Base-by-base conservation (phyloP, 1,284 basidiomycete genomes). In the Inonotus hispidus region DNA sequence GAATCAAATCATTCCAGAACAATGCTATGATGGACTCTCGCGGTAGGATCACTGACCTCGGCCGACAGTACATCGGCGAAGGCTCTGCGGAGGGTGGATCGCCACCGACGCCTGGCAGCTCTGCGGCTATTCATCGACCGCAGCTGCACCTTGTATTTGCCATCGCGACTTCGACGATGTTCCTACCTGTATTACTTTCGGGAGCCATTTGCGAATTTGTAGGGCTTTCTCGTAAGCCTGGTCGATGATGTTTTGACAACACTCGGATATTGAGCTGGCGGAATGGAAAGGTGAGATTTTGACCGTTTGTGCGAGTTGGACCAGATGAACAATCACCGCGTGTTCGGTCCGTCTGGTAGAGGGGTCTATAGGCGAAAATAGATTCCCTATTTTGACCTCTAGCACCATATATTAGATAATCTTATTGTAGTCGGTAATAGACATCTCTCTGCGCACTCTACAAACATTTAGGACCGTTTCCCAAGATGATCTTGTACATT, bases 31-130 rank as follows among this genome's bases (percentile, higher is more conserved):
- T 74, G 70, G 62, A 65, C 60, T 56, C 63, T 6, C 61, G 64
- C 1, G 73, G 74, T 1, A 58, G 64, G 7, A 74, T 74, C 61
- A 73, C 67, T 21, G 37, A 63, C 8, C 67, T 74, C 3, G 73
- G 73, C 2, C 55, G 70, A 53, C 73, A 74, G 63, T 74, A 74
- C 60, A 73, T 74, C 54, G 71, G 72, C 13, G 68, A 29, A n/a
- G 62, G 43, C 47, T 55, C 47, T 19, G 50, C 59, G n/a, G 54
- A 50, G 14, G 32, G 25, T 13, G 56, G 61, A 16, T 50, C 46
- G 41, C 19, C 32, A 2, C 45, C 56, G 14, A 10, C 57, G 11
- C n/a, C 14, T 23, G 43, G 54, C 21, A 45, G 47, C 25, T 57
- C 43, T 25, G 54, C 46, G n/a, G 7, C 27, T 13, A 7, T 27